Conservation (phyloP, 441 rosid species). For the Arabidopsis hybrid region DNA sequence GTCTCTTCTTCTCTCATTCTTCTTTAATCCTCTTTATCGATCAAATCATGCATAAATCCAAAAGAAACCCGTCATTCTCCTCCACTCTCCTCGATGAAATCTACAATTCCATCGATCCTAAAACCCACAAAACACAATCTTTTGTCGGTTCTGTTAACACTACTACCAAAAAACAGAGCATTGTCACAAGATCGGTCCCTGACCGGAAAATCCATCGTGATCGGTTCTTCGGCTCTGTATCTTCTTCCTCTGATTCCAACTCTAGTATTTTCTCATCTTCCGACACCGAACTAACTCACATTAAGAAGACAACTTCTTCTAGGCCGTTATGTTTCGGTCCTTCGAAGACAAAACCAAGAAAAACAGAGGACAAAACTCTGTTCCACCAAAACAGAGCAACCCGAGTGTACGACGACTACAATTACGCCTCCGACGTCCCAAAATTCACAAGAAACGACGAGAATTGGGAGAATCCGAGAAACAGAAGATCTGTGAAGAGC, state of each 20-base stretch:
- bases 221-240: slow-evolving; percentile 62
- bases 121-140: slow-evolving; percentile 48
- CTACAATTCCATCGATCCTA: slow-evolving; percentile 79
- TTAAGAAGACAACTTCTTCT: slow-evolving; percentile 45
- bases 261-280: slow-evolving; percentile 77
- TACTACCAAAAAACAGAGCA: slow-evolving; percentile 54
- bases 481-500: slow-evolving; percentile 64
- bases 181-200: slow-evolving; percentile 33
- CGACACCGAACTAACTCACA: slow-evolving; percentile 64
- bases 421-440: slow-evolving; percentile 45
- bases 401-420: slow-evolving; percentile 48
- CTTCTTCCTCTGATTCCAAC: slow-evolving; percentile 75
- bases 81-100: slow-evolving; percentile 87
- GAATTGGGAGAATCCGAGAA: slow-evolving; percentile 55
- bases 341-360: slow-evolving; percentile 63
- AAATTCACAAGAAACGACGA: slow-evolving; percentile 51
- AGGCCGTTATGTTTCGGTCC: slow-evolving; percentile 52
- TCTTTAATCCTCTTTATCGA: slow-evolving; percentile 13
- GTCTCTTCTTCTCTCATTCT: slow-evolving; percentile 44
- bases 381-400: slow-evolving; percentile 56
- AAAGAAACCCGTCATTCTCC: slow-evolving; percentile 81
- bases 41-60: slow-evolving; percentile 47
- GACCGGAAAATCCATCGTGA: slow-evolving; percentile 51
- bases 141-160: slow-evolving; percentile 52
- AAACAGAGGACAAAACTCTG: slow-evolving; percentile 56